phyloP scores from a whole-genome alignment of 352 stramenopile species.

The Elongisporangium senticosum region DNA sequence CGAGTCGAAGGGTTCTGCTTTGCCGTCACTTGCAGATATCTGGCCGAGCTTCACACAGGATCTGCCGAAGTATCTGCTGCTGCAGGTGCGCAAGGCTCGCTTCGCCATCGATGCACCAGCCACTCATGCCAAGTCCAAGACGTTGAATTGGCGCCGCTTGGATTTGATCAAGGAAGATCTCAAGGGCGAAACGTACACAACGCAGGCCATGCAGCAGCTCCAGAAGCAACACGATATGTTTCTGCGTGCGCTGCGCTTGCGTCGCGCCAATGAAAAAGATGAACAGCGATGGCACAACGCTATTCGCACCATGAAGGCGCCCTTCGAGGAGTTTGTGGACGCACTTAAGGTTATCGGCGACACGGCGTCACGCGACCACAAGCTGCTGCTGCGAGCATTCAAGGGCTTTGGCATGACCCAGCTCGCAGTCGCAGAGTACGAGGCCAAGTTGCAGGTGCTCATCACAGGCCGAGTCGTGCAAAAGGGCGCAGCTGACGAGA shows the following conservation, averaged over 20 bases:
- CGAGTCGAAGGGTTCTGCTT: neutral
- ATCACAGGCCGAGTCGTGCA: conserved; percentile 34
- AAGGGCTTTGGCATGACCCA: conserved; percentile 20
- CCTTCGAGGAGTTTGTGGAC: conserved; percentile 24
- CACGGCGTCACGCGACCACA: conserved; percentile 32
- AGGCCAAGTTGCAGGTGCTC: conserved; percentile 43
- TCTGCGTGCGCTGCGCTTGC: conserved; percentile 31
- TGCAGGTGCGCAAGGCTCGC: conserved; percentile 51
- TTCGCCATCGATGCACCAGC: conserved; percentile 22
- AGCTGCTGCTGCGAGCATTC: conserved; percentile 45
- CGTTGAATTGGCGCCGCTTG: conserved; percentile 25
- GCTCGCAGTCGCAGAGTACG: conserved; percentile 23
- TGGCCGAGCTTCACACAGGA: conserved; percentile 42
- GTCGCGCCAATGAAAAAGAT: conserved; percentile 23
- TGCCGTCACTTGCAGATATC: conserved; percentile 25
- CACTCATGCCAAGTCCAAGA: conserved; percentile 6
- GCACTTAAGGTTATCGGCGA: conserved; percentile 14
- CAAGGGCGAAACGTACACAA: conserved; percentile 14
- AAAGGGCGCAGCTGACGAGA: conserved; percentile 10
- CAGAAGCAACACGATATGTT: conserved; percentile 51
- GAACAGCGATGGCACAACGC: conserved; percentile 36
- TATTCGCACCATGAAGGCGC: conserved; percentile 19
- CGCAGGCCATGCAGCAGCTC: conserved; percentile 35
- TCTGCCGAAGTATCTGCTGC: conserved; percentile 47
- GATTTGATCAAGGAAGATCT: conserved; percentile 18